phyloP scores from a whole-genome alignment of 169 alveolate genomes.

The Eimeria brunetti region DNA sequence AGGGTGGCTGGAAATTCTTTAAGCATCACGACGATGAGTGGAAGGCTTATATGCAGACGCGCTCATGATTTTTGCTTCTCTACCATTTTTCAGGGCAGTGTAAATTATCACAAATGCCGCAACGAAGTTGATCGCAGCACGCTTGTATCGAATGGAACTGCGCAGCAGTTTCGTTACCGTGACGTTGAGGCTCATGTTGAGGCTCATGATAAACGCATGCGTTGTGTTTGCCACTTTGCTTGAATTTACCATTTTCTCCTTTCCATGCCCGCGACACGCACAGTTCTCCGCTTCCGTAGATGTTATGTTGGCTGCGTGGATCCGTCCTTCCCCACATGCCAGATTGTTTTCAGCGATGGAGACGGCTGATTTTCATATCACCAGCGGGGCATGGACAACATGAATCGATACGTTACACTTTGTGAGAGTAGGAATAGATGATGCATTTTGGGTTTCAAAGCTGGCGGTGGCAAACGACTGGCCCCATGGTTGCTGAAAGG shows the following conservation, averaged over 20 bases:
- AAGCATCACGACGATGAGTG: background rate
- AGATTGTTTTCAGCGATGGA: background rate
- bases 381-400: background rate
- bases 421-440: background rate
- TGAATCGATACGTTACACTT: background rate
- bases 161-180: background rate
- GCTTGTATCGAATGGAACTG: background rate
- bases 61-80: background rate
- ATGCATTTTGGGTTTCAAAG: background rate
- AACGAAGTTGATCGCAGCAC: background rate
- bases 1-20: background rate
- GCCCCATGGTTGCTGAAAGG: background rate
- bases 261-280: background rate
- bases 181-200: no score
- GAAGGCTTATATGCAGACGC: background rate
- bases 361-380: background rate
- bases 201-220: background rate
- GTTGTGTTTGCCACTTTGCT: background rate
- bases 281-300: background rate
- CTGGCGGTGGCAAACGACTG: background rate
- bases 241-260: background rate
- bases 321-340: background rate
- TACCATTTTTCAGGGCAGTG: background rate
- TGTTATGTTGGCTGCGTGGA: background rate
- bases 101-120: background rate